Evolutionary conservation across 805 yeast species (phyloP), one percentile per base, ranked within the genome.

Genomic region (Yarrowia osloensis): DNA sequence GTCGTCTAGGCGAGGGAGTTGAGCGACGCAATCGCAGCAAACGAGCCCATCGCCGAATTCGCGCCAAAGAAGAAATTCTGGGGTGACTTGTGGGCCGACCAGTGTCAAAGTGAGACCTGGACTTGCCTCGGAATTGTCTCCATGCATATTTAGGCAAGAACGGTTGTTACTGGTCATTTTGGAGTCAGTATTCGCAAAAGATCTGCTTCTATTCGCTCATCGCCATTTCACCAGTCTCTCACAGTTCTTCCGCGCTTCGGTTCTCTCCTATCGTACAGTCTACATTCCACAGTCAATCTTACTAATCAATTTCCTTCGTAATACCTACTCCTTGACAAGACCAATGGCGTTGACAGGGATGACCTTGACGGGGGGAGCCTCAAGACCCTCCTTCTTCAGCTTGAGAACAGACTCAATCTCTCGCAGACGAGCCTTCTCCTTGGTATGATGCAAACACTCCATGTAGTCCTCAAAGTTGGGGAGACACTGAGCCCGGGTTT

Each of bases 371-470:
- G 69, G 61, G n/a, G 76, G 74, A 40, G 72, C 61, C 15, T 68
- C 73, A 21, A 70, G 73, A 21, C 69, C 70, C 31, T 67, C 67
- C 47, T 67, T 66, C 67, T 70, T 68, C 26, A 73, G 72, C 46
- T 68, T 69, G 33, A 69, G 52, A 68, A 74, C 77, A n/a, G 73
- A 69, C 26, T 74, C 71, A 49, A 75, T 74, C 55, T 69, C 67
- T 33, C 68, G 55, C 33, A 76, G 75, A 28, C 78, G 76, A 54
- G 70, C 70, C 69, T 71, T 73, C 70, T 74, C 86, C 73, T 82
- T 82, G 19, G 73, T 75, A 73, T 82, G 85, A 72, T 80, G 83
- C 54, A 83, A 77, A 71, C 86, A 83, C 74, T 83, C 86, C 59
- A 76, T 73, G 76, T 82, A 83, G 72, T 82, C 85, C 65, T 79